These are phyloP conservation scores for Yamadazyma akitaensis DNA, from an alignment of 805 yeast genomes.

Conservation along the genomic window DNA sequence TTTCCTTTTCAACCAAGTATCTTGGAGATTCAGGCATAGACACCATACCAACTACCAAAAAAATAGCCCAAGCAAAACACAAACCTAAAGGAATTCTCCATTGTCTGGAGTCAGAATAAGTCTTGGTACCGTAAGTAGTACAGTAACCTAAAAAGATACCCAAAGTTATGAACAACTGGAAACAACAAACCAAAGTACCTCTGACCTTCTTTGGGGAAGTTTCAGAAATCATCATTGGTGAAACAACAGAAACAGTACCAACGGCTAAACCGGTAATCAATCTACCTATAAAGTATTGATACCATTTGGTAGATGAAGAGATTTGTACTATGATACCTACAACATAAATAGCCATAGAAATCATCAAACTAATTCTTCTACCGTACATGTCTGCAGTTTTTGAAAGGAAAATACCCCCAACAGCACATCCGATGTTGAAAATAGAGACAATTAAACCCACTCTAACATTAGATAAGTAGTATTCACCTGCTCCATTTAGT, in stretches of 20 bases:
- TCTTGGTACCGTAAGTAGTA: constrained; percentile 60
- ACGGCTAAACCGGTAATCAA: constrained; percentile 72
- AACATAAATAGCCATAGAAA: constrained; percentile 52
- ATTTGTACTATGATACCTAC: constrained; percentile 62
- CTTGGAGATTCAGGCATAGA: constrained; percentile 71
- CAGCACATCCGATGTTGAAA: constrained; percentile 68
- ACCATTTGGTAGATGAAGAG: constrained; percentile 53
- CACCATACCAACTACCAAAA: constrained; percentile 49
- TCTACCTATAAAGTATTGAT: constrained; percentile 63
- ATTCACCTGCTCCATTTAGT: constrained; percentile 33
- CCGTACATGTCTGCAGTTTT: constrained; percentile 59
- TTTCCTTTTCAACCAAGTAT: constrained; percentile 50
- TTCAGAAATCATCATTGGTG: constrained; percentile 66
- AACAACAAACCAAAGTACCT: constrained; percentile 67
- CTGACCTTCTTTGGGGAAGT: constrained; percentile 67
- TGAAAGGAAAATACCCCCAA: constrained; percentile 62
- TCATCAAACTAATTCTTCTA: constrained; percentile 54
- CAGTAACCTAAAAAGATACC: constrained; percentile 73
- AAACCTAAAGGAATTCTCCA: constrained; percentile 68
- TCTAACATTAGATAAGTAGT: constrained; percentile 41
- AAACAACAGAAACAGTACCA: constrained; percentile 66
- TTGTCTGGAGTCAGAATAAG: constrained; percentile 47
- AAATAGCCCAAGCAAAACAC: constrained; percentile 49
- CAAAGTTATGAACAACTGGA: constrained; percentile 65
- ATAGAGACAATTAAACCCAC: constrained; percentile 52